phyloP scores from a whole-genome alignment of 1,284 basidiomycete species.

The Cutaneotrichosporon sp. region DNA sequence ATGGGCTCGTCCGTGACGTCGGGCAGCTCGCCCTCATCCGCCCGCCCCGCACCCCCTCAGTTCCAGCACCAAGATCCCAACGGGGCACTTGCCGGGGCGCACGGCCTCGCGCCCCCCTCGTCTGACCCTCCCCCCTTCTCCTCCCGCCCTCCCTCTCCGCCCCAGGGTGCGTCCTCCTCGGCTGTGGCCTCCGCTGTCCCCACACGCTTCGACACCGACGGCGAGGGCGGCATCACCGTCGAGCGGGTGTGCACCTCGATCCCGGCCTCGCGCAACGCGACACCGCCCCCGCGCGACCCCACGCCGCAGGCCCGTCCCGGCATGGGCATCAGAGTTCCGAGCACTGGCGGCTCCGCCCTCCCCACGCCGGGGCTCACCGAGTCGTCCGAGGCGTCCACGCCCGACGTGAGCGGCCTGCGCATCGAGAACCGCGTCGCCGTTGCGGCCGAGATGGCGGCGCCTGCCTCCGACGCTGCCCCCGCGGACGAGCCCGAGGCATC shows the following conservation, averaged over 20 bases:
- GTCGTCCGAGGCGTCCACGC: constrained; percentile 3
- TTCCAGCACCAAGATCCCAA: not conserved
- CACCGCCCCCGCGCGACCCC: not conserved
- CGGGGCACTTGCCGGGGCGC: not conserved
- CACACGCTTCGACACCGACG: not conserved
- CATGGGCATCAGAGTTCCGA: not conserved
- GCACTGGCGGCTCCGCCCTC: constrained; percentile 3
- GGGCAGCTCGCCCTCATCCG: not conserved
- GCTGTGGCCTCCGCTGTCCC: not conserved
- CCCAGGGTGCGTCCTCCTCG: not conserved
- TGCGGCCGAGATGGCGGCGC: constrained; percentile 11
- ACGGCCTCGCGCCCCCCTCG: not conserved
- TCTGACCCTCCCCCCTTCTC: not conserved
- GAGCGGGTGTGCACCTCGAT: constrained; percentile 1
- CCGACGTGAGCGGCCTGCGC: not conserved
- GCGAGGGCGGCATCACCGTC: constrained; percentile 8
- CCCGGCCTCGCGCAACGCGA: not conserved
- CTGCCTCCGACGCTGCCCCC: not conserved
- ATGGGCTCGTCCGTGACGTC: constrained; percentile 14
- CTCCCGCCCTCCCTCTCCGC: not conserved
- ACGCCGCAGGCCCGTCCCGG: not conserved
- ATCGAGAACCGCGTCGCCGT: constrained; percentile 13
- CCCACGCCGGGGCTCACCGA: not conserved
- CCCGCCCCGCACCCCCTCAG: not conserved
- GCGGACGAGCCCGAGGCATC: not conserved